Percentiles rank a stretch among this genome's conserved stretches.
These are phyloP conservation scores for Malassezia sympodialis DNA, from an alignment of 1,284 basidiomycete species.

Conservation along the genomic window DNA sequence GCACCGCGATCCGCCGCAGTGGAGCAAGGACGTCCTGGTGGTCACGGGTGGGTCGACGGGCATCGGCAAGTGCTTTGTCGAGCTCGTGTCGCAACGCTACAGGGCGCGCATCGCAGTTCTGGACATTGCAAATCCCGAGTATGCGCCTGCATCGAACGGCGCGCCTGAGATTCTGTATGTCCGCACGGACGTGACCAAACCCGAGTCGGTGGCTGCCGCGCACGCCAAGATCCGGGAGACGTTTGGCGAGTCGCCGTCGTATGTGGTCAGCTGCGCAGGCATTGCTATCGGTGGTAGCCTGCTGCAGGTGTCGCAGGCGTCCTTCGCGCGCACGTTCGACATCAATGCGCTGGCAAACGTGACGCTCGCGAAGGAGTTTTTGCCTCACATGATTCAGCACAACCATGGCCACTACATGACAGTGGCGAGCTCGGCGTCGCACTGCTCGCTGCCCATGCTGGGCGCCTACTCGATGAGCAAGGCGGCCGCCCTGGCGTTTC, in stretches of 20 bases:
- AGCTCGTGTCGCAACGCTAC: slow-evolving; percentile 31
- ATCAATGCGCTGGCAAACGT: slow-evolving; percentile 43
- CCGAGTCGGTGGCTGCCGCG: slow-evolving; percentile 28
- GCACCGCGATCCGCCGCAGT: slow-evolving; percentile 30
- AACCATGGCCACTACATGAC: slow-evolving; percentile 46
- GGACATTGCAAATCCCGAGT: slow-evolving; percentile 38
- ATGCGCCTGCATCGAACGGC: slow-evolving; percentile 28
- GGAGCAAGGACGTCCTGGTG: slow-evolving; percentile 38
- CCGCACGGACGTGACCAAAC: slow-evolving; percentile 41
- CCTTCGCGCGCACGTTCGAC: slow-evolving; percentile 26
- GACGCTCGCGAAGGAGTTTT: slow-evolving; percentile 39
- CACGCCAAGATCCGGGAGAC: slow-evolving; percentile 33
- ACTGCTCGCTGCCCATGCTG: slow-evolving; percentile 36
- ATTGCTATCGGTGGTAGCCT: slow-evolving; percentile 37
- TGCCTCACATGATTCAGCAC: slow-evolving; percentile 34
- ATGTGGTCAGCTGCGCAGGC: slow-evolving; percentile 43
- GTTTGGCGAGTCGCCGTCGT: slow-evolving; percentile 23
- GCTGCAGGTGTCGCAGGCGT: slow-evolving; percentile 28
- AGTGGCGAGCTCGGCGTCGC: slow-evolving; percentile 37
- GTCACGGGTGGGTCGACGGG: slow-evolving; percentile 45
- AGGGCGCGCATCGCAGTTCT: slow-evolving; percentile 40
- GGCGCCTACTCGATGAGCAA: slow-evolving; percentile 41
- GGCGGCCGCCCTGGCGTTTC: slow-evolving; percentile 40
- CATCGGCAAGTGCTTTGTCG: slow-evolving; percentile 42
- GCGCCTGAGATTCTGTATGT: slow-evolving; percentile 42